Evolutionary conservation across 768 basidiomycete species (phyloP).

Genomic region (Mycena metata): DNA sequence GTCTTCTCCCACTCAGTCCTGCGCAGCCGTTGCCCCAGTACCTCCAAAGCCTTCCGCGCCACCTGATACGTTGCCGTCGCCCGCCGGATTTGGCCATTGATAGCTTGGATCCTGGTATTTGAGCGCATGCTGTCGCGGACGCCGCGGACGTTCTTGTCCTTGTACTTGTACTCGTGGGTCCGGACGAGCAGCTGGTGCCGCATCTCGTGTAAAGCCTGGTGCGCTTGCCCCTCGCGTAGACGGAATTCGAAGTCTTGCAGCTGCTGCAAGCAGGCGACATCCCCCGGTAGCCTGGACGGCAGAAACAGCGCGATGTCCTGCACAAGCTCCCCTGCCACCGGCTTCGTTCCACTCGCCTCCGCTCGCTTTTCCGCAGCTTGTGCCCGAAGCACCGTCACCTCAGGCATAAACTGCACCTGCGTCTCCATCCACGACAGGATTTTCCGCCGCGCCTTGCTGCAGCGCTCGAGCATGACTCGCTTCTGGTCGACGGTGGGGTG

Average conservation of each 20-base stretch:
- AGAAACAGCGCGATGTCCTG: constrained; percentile 12
- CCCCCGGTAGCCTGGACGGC: not conserved
- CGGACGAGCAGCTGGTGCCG: constrained; percentile 12
- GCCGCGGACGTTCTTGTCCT: not conserved
- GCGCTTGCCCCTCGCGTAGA: constrained; percentile 9
- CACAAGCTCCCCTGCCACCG: not conserved
- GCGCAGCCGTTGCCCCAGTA: not conserved
- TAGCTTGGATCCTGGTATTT: not conserved
- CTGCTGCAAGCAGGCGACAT: not conserved
- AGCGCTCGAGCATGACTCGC: constrained; percentile 19
- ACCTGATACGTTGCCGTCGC: not conserved
- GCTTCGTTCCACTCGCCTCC: not conserved
- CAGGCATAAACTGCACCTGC: constrained; percentile 9
- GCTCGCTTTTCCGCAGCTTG: not conserved
- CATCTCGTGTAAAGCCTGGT: constrained; percentile 8
- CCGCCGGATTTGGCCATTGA: not conserved
- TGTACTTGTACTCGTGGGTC: constrained; percentile 14
- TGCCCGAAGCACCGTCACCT: constrained; percentile 8
- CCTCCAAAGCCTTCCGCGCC: not conserved
- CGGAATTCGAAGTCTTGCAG: constrained; percentile 8
- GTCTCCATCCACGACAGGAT: constrained; percentile 10
- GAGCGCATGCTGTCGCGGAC: not conserved
- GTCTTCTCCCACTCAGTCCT: not conserved
- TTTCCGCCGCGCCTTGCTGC: constrained; percentile 10
- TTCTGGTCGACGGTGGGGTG: constrained; percentile 11